Evolutionary conservation across 225 moss, liverwort and hornwort species (phyloP), one percentile per base, ranked within the genome.

Genomic region (Thuidium tamariscinum): DNA sequence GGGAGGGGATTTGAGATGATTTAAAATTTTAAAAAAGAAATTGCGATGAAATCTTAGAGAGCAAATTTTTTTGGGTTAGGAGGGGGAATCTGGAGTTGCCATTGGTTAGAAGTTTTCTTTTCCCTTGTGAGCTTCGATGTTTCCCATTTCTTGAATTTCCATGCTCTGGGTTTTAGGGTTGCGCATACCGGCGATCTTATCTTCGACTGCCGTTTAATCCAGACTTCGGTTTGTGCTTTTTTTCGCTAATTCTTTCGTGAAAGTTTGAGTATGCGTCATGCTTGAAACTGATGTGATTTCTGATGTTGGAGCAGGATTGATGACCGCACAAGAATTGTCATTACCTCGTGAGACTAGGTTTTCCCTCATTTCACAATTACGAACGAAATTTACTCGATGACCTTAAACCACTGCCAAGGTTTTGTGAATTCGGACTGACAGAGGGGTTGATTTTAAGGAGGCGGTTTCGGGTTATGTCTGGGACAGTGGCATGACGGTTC

Each of bases 401-500:
- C 64, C 32, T 10, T 21, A 66, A 87, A 76, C 49, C 57, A 20
- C 49, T 39, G 49, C 21, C 10, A 51, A 66, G 68, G 75, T 54
- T 69, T 84, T 79, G 74, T 75, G 61, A 62, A n/a, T 36, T 32
- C 36, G 26, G 30, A 51, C 19, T 36, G 10, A 48, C 49, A 17
- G 16, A 80, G 48, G 48, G 64, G 10, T 54, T 36, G 49, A 37
- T 29, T 37, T 10, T 15, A 16, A 54, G 7, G 15, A 52, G 55
- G 55, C 16, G 7, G n/a, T n/a, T 41, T 73, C 62, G 55, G 82
- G 48, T 41, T 73, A 82, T 85, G 78, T 74, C 78, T 51, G 39
- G 72, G 72, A 76, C 80, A 56, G 88, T 67, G 86, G 80, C 82
- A 86, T 88, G 88, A 88, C 87, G 86, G 75, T 84, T 59, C 55